Base-by-base conservation (phyloP, 257 asterid species). In the Dorcoceras hygrometricum region DNA sequence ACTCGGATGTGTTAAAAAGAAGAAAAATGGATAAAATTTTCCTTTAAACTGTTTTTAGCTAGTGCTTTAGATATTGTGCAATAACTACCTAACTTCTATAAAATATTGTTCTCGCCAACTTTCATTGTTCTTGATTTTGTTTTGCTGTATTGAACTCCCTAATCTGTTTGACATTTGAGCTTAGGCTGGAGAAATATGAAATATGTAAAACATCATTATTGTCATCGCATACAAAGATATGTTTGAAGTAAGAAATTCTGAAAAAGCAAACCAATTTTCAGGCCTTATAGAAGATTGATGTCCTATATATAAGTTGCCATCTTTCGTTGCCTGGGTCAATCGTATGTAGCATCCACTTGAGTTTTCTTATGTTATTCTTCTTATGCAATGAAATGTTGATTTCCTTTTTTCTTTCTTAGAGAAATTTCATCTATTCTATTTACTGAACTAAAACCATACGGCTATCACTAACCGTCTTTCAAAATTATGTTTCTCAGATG, bases 1-100 rank as follows among this genome's bases (percentile, higher is more conserved):
- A 46, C 28, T 66, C n/a, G 20, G 23, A 23, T 27, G 51, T 36
- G 57, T 6, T 43, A 48, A 23, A 28, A 65, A 61, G 69, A 48
- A 48, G 50, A 20, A 11, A 29, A 23, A 5, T n/a, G 4, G 8
- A 22, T 23, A 8, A 14, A 18, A 62, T 72, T 48, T 27, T 65
- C 22, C 28, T 39, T 39, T 39, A 12, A 39, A 12, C 50, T 39
- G 50, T 39, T 12, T 39, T 39, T 11, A 12, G 50, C n/a, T n/a
- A 39, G 50, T 39, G 5, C 50, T 10, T 39, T 10, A 39, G 12
- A 11, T 39, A 39, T 39, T 39, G n/a, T 39, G n/a, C 50, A 12
- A 39, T 5, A 39, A 39, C n/a, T 39, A 39, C 50, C 50, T 39
- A 39, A 34, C 14, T 8, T 34, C 2, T 34, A 9, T 34, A 34